Percentiles rank a stretch among this genome's conserved stretches.
These are phyloP conservation scores for Papilionanthe hybrid DNA, from an alignment of 116 monocot species.

Conservation along the genomic window DNA sequence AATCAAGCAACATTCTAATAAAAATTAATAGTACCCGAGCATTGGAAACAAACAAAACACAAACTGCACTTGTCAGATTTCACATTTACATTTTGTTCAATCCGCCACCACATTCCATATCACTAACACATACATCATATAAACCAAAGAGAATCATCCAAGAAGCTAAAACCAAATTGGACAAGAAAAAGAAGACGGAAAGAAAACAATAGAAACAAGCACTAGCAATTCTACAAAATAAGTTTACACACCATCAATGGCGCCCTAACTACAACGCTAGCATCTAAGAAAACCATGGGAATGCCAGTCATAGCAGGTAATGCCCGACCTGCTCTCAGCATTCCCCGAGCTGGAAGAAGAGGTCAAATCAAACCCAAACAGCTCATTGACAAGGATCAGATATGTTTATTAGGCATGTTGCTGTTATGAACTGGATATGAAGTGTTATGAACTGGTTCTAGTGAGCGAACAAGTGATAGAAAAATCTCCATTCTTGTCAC, in stretches of 20 bases:
- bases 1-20: too few relatives aligned
- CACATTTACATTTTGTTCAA: not conserved
- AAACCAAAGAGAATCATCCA: not conserved
- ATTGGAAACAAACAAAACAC: not conserved
- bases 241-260: not conserved
- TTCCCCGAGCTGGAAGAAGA: not conserved
- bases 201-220: not conserved
- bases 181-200: not conserved
- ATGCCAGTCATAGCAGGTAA: slow-evolving; percentile 33
- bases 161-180: too few relatives aligned
- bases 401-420: slow-evolving; percentile 2
- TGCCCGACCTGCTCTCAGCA: slow-evolving; percentile 25
- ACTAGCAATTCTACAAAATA: not conserved
- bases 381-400: slow-evolving; percentile 17
- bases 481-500: slow-evolving; percentile 20
- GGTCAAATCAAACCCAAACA: not conserved
- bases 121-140: not conserved
- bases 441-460: slow-evolving; percentile 7
- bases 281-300: not conserved
- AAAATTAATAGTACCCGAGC: not conserved
- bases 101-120: not conserved
- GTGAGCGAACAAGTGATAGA: slow-evolving; percentile 21
- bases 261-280: slow-evolving; percentile 15
- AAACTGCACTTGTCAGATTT: not conserved
- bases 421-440: not conserved